Conservation (phyloP, 192 early-diverging fungal genomes). For the Podila epigama region DNA sequence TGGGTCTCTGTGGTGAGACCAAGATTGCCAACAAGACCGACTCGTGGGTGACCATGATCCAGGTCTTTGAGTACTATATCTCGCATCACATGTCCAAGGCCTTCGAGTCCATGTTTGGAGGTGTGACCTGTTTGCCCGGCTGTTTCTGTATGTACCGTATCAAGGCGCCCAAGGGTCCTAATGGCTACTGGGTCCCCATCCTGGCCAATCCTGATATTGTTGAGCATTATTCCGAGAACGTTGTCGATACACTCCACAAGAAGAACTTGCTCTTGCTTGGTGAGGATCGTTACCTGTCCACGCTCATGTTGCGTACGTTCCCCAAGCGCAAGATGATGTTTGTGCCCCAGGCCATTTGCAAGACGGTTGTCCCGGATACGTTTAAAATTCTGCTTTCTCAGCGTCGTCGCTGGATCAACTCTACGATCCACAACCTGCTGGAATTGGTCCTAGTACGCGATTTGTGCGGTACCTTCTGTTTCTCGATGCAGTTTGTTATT, state of each 20-base stretch:
- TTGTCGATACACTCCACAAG: constrained; percentile 78
- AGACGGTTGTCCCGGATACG: constrained; percentile 81
- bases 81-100: constrained; percentile 91
- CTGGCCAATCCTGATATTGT: constrained; percentile 85
- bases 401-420: constrained; percentile 94
- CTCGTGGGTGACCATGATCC: constrained; percentile 90
- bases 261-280: constrained; percentile 85
- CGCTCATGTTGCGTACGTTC: constrained; percentile 83
- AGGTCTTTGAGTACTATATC: constrained; percentile 98
- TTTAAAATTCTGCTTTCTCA: constrained; percentile 85
- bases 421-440: constrained; percentile 90
- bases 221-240: constrained; percentile 78
- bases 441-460: constrained; percentile 88
- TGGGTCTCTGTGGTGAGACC: constrained; percentile 97
- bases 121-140: constrained; percentile 93
- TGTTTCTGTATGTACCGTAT: constrained; percentile 98
- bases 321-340: constrained; percentile 85
- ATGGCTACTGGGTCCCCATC: constrained; percentile 75
- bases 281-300: constrained; percentile 86
- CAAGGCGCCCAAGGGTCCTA: constrained; percentile 77
- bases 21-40: constrained; percentile 92
- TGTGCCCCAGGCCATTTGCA: constrained; percentile 79
- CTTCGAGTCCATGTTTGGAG: constrained; percentile 94
- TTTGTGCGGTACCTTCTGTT: constrained; percentile 93
- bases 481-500: constrained; percentile 96